Conservation (phyloP, 1,139 yeast species). For the Pichia sp. region DNA sequence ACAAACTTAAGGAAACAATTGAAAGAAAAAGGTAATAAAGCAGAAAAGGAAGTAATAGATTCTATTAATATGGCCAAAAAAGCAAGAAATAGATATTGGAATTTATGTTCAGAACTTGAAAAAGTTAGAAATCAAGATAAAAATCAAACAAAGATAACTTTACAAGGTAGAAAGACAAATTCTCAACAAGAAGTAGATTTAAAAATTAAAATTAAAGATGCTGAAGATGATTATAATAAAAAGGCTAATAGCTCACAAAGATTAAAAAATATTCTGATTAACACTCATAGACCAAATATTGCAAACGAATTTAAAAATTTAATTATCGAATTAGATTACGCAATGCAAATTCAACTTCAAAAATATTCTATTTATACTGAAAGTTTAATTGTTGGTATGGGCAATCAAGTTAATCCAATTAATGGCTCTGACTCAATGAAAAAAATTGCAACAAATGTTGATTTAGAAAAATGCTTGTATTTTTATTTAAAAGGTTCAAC, state of each 20-base stretch:
- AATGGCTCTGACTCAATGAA: conserved; percentile 62
- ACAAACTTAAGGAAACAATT: conserved; percentile 64
- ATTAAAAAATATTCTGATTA: conserved; percentile 64
- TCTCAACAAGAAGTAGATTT: conserved; percentile 93
- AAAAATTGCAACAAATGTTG: conserved; percentile 65
- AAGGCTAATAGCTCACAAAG: conserved; percentile 70
- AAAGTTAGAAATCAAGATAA: conserved; percentile 73
- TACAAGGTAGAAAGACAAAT: conserved; percentile 68
- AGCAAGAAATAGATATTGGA: conserved; percentile 75
- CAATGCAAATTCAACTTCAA: conserved; percentile 79
- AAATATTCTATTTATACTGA: conserved; percentile 87
- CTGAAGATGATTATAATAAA: conserved; percentile 80
- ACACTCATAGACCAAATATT: conserved; percentile 70
- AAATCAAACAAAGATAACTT: conserved; percentile 69
- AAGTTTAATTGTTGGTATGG: conserved; percentile 74
- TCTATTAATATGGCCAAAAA: conserved; percentile 81
- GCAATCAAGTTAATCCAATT: conserved; percentile 75
- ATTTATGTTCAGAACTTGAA: conserved; percentile 82
- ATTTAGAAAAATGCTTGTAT: conserved; percentile 77
- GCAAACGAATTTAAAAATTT: conserved; percentile 69
- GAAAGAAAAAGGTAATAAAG: conserved; percentile 75
- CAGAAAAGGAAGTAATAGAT: conserved; percentile 79
- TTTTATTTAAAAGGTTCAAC: conserved; percentile 43
- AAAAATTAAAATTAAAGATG: conserved; percentile 68
- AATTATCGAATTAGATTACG: conserved; percentile 81